Evolutionary conservation across 371 early-diverging fungal genomes (phyloP), one percentile per base, ranked within the genome.

Genomic region (Batkoa obscura): DNA sequence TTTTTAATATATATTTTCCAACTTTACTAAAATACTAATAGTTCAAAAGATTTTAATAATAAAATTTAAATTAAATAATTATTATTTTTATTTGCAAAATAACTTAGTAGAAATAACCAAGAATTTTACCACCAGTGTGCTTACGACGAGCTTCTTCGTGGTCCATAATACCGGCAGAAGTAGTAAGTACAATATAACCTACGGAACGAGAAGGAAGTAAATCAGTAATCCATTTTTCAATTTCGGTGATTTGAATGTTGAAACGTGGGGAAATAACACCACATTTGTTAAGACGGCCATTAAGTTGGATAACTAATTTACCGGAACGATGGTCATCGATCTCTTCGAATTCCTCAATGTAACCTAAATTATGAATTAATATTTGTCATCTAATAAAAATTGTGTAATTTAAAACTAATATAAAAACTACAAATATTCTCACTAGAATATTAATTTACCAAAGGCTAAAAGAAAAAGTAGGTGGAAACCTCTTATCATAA

Each of bases 191-290:
- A 47, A 99, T 75, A 83, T 80, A 92, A 71, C 99, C 99, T 79
- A 99, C 98, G 78, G 98, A 99, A 84, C 99, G 95, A 57, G 99
- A 94, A 59, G 99, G 99, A 65, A 99, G 79, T 62, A 99, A 80
- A 78, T 92, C 87, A 73, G 83, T 80, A 64, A 96, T 85, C 94
- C 92, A 98, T 74, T 88, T 90, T 78, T 99, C 99, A 60, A 99
- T 75, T 61, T 94, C 91, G 65, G 73, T 66, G 61, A 91, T 74
- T 80, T 88, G 85, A 75, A 98, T 83, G 80, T 91, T 90, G 88
- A 96, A 99, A 65, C 98, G 90, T 64, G 99, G 99, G 57, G 95
- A 96, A 75, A 99, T 99, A 64, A 96, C 97, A 76, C 99, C 99
- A 72, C 96, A 95, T 87, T 98, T 99, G 91, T 97, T 99, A 61